Conservation (phyloP, 2,329 filamentous ascomycete species). For the Sclerotinia sclerotiorum region DNA sequence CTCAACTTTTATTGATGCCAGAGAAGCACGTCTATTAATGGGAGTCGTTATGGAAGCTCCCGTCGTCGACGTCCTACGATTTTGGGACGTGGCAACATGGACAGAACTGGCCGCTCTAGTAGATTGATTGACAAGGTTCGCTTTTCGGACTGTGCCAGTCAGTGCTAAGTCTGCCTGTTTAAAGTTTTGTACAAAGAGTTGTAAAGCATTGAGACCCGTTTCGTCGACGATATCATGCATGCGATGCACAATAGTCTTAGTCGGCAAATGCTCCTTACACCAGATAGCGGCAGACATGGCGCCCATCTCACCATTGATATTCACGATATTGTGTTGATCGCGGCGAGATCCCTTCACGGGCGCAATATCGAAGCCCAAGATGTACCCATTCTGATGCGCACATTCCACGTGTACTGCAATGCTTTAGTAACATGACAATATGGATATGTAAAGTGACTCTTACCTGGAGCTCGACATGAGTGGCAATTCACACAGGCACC, state of each 20-base stretch:
- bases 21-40: conserved; percentile 31
- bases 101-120: conserved; percentile 38
- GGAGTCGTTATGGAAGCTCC: conserved; percentile 40
- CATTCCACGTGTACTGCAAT: conserved; percentile 76
- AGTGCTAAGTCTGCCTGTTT: conserved; percentile 91
- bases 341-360: conserved; percentile 86
- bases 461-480: conserved; percentile 59
- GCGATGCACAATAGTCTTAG: conserved; percentile 71
- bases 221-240: conserved; percentile 76
- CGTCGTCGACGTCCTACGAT: conserved; percentile 58
- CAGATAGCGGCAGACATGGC: conserved; percentile 83
- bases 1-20: conserved; percentile 36
- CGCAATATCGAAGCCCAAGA: conserved; percentile 84
- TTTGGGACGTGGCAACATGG: conserved; percentile 40
- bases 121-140: conserved; percentile 57
- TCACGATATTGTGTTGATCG: conserved; percentile 77
- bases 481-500: conserved; percentile 85
- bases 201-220: conserved; percentile 73
- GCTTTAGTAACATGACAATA: background rate
- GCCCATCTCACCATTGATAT: conserved; percentile 76
- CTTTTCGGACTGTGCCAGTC: conserved; percentile 91
- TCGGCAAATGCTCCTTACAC: conserved; percentile 83
- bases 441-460: conserved; percentile 25
- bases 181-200: conserved; percentile 83
- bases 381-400: conserved; percentile 78